These are phyloP conservation scores for Linum tenue DNA, from an alignment of 345 rosid species.

Conservation along the genomic window DNA sequence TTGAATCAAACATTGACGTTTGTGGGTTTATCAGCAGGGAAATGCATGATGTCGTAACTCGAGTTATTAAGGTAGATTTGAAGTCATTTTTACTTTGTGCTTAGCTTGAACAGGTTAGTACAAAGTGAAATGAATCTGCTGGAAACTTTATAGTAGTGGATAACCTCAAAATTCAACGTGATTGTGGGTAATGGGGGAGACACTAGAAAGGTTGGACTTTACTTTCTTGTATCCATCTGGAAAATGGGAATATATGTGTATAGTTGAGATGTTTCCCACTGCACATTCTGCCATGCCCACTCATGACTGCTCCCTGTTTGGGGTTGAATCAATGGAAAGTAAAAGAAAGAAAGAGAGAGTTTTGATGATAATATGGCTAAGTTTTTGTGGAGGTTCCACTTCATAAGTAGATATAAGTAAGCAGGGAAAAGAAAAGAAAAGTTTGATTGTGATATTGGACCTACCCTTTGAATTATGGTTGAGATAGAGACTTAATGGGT, in stretches of 20 bases:
- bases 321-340: neutral
- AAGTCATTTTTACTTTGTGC: no score
- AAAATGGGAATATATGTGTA: neutral
- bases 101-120: no score
- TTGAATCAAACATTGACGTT: no score
- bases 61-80: no score
- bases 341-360: neutral
- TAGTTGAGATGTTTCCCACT: no score
- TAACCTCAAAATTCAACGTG: no score
- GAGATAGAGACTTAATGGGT: slow-evolving; percentile 15
- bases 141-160: no score
- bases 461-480: slow-evolving; percentile 30
- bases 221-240: neutral
- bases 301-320: neutral
- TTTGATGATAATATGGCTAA: neutral
- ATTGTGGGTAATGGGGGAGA: no score
- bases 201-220: no score
- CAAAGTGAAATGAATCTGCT: no score
- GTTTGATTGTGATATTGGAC: slow-evolving; percentile 30
- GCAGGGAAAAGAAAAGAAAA: neutral
- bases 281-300: neutral
- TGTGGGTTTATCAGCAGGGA: no score
- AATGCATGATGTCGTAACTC: no score
- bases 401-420: neutral
- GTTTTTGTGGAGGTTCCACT: neutral